These are phyloP conservation scores for Quercus tomentella DNA, from an alignment of 331 rosid genomes.

Conservation along the genomic window DNA sequence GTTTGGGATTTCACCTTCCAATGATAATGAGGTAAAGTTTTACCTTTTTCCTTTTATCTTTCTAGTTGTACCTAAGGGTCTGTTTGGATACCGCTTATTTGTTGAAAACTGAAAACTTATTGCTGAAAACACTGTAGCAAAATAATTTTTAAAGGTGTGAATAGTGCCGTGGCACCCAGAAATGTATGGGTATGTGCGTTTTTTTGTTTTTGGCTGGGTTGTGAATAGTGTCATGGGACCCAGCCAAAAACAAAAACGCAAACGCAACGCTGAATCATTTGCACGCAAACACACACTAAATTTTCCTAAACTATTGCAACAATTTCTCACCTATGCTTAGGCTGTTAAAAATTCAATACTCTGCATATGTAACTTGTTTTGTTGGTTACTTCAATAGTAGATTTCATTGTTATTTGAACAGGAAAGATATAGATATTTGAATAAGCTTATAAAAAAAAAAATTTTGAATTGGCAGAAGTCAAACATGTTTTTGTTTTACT, in stretches of 20 bases:
- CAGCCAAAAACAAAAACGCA: too few species aligned
- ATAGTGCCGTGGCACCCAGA: too few species aligned
- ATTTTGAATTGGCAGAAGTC: not conserved
- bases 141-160: too few species aligned
- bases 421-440: not conserved
- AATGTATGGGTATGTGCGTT: too few species aligned
- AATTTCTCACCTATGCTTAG: not conserved
- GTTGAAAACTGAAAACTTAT: too few species aligned
- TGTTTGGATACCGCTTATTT: too few species aligned
- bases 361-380: not conserved
- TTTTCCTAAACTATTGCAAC: not conserved
- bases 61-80: not conserved
- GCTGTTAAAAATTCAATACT: not conserved
- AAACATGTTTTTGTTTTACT: not conserved
- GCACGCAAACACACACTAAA: not conserved
- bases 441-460: too few species aligned
- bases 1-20: slow-evolving; percentile 59
- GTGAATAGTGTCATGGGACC: too few species aligned
- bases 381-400: not conserved
- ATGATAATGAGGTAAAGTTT: slow-evolving; percentile 46
- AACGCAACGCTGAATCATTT: too few species aligned
- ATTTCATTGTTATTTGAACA: not conserved
- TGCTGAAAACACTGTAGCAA: too few species aligned
- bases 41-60: not conserved
- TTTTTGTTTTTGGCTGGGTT: too few species aligned